Conservation (phyloP, 345 rosid species). For the Durio zibethinus region DNA sequence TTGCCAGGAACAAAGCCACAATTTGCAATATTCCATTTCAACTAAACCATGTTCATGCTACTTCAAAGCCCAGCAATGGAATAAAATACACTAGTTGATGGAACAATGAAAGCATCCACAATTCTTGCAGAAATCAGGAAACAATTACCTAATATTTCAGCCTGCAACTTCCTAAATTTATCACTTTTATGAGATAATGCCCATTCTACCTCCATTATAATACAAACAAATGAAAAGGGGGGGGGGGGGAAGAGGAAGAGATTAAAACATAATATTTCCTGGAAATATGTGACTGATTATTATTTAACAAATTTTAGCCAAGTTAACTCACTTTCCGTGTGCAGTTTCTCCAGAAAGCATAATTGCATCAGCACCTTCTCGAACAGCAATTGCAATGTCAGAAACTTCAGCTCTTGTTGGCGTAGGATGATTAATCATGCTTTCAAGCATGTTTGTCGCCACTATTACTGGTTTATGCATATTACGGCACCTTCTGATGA, state of each 20-base stretch:
- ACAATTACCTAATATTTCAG: neutral
- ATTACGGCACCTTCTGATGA: conserved; percentile 77
- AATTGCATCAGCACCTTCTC: conserved; percentile 93
- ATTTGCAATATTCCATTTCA: too few species aligned
- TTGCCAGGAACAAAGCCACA: too few species aligned
- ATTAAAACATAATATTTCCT: neutral
- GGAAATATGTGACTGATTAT: too few species aligned
- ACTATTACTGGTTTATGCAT: conserved; percentile 94
- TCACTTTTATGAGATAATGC: neutral
- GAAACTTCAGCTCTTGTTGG: conserved; percentile 99
- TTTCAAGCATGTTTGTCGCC: conserved; percentile 96
- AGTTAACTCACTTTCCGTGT: conserved; percentile 77
- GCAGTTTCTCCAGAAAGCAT: conserved; percentile 99
- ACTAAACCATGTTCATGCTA: too few species aligned
- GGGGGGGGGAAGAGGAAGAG: neutral
- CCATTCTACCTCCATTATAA: neutral
- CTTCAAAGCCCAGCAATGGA: too few species aligned
- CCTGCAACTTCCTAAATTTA: neutral
- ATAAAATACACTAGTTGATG: too few species aligned
- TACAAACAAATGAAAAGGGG: neutral
- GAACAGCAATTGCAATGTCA: conserved; percentile 92
- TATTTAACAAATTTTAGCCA: neutral
- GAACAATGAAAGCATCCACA: too few species aligned
- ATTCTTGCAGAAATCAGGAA: too few species aligned
- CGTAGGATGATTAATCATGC: conserved; percentile 96